Evolutionary conservation across 805 yeast species (phyloP).

Genomic region (Ogataea paraovalis): DNA sequence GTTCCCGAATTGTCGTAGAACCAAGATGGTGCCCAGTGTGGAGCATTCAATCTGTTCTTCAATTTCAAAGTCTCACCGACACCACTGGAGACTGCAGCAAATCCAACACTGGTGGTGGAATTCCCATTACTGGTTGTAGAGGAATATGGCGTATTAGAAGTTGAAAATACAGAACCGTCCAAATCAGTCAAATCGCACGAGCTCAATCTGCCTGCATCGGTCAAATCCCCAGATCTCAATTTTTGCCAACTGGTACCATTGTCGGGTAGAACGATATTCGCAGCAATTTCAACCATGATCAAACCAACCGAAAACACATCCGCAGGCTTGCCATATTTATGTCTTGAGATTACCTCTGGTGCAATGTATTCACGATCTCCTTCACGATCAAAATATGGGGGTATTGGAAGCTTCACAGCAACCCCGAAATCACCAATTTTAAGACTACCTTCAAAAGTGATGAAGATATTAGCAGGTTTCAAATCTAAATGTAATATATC

Average conservation of each 20-base stretch:
- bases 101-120: conserved; percentile 4
- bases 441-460: conserved; percentile 90
- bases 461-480: conserved; percentile 92
- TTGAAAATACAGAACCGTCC: conserved; percentile 21
- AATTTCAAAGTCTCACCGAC: not conserved
- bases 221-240: conserved; percentile 87
- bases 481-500: conserved; percentile 81
- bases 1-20: conserved; percentile 67
- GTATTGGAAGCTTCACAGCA: conserved; percentile 78
- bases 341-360: conserved; percentile 84
- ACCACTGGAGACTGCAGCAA: conserved; percentile 3
- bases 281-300: conserved; percentile 91
- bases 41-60: conserved; percentile 36
- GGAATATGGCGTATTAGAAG: conserved; percentile 16
- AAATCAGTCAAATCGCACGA: conserved; percentile 56
- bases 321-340: conserved; percentile 84
- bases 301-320: conserved; percentile 94
- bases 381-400: conserved; percentile 77
- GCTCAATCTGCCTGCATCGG: conserved; percentile 87
- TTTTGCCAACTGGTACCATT: conserved; percentile 97
- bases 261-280: conserved; percentile 91
- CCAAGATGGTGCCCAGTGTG: conserved; percentile 84
- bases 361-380: conserved; percentile 98
- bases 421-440: conserved; percentile 97
- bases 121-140: conserved; percentile 11